A percentile compares a stretch with the other conserved stretches of the same genome.
Evolutionary conservation across 139 green algal species (phyloP).

Genomic region (Chlorella sorokiniana): DNA sequence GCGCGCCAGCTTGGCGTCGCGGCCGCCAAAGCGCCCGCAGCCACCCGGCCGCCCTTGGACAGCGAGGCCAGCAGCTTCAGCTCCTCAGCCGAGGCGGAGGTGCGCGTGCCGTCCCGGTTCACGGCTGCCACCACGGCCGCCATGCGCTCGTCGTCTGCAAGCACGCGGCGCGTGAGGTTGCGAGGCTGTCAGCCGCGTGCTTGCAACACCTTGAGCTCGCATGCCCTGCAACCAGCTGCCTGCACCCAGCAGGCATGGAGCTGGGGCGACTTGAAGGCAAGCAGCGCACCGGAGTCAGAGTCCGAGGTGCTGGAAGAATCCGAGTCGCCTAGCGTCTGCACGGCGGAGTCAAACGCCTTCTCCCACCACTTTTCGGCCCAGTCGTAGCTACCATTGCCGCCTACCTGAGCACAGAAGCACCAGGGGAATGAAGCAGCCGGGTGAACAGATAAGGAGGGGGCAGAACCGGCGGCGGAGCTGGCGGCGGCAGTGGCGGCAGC

Average conservation of each 20-base stretch:
- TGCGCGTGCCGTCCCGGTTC: conserved; percentile 73
- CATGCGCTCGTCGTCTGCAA: conserved; percentile 16
- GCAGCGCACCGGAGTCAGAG: conserved; percentile 13
- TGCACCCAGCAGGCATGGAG: not conserved
- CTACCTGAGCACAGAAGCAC: conserved; percentile 55
- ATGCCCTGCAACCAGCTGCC: not conserved
- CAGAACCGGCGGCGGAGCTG: not conserved
- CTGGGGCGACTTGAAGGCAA: too few relatives aligned
- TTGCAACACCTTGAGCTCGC: not conserved
- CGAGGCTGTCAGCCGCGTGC: not conserved
- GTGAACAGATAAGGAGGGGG: not conserved
- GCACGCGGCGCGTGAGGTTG: not conserved
- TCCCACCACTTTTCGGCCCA: conserved; percentile 85
- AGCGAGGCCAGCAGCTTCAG: conserved; percentile 66
- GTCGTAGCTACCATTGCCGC: conserved; percentile 54
- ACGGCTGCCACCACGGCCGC: not conserved
- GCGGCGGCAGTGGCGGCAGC: not conserved
- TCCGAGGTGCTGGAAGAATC: conserved; percentile 2
- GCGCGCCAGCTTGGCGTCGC: conserved; percentile 81
- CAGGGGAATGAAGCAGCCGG: not conserved
- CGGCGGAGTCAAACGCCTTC: conserved; percentile 69
- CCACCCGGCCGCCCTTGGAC: conserved; percentile 55
- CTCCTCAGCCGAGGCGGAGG: conserved; percentile 59
- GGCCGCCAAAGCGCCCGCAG: conserved; percentile 66
- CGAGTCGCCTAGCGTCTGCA: conserved; percentile 42